Percentiles rank a stretch among this genome's conserved stretches.
Conservation (phyloP, 1,284 basidiomycete genomes). For the Pseudozyma tsukubaensis region DNA sequence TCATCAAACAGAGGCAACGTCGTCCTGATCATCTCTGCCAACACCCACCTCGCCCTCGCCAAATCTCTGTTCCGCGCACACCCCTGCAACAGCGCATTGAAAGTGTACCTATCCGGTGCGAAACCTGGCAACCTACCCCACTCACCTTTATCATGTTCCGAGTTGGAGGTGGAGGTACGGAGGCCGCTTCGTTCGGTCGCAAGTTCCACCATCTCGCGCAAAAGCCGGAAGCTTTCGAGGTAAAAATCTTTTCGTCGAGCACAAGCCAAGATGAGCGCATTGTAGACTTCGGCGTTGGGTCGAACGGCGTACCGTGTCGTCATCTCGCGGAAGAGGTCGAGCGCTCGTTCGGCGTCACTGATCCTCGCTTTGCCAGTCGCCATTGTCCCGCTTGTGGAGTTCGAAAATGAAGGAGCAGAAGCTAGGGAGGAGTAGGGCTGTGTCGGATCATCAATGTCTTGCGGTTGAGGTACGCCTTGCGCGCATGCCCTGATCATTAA, state of each 20-base stretch:
- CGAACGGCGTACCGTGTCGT: conserved; percentile 74
- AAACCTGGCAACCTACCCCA: conserved; percentile 68
- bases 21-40: conserved; percentile 81
- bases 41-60: conserved; percentile 84
- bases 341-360: conserved; percentile 86
- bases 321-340: conserved; percentile 95
- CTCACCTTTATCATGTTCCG: not conserved
- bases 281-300: conserved; percentile 81
- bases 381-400: no score
- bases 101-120: conserved; percentile 78
- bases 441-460: conserved; percentile 58
- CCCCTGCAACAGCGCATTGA: conserved; percentile 85
- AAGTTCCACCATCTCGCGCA: conserved; percentile 75
- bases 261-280: conserved; percentile 82
- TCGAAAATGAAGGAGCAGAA: no score
- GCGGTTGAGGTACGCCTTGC: conserved; percentile 71
- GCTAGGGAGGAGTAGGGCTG: not conserved
- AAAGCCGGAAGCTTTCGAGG: conserved; percentile 70
- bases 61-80: conserved; percentile 88
- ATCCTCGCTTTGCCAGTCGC: not conserved
- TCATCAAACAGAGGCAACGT: conserved; percentile 48
- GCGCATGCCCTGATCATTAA: conserved; percentile 90
- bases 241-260: conserved; percentile 70
- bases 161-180: conserved; percentile 79
- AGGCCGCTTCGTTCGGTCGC: conserved; percentile 76